A percentile compares a stretch with the other conserved stretches of the same genome.
These are phyloP conservation scores for Mortierella sp. DNA, from an alignment of 371 early-diverging fungal species.

Conservation along the genomic window DNA sequence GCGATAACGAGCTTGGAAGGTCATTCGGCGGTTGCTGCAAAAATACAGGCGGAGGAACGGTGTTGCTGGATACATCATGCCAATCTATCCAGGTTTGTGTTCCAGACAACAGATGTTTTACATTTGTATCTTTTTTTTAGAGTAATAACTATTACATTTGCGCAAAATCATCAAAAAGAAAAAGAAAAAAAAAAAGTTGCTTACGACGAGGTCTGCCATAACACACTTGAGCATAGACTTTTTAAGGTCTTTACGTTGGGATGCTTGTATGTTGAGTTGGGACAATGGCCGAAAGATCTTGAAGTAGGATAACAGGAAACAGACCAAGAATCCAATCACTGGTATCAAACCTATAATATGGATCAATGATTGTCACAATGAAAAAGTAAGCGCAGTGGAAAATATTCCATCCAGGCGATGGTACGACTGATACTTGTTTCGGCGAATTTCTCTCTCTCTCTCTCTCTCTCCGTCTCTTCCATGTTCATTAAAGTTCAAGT, in stretches of 20 bases:
- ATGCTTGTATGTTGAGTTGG: conserved; percentile 4
- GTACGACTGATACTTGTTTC: background rate
- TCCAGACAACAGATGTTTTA: background rate
- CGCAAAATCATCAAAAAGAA: background rate
- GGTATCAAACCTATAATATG: conserved; percentile 26
- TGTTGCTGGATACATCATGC: conserved; percentile 11
- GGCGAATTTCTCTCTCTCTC: no score
- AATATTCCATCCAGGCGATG: background rate
- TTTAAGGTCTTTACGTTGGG: conserved; percentile 4
- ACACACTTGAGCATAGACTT: conserved; percentile 11
- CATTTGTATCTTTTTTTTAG: background rate
- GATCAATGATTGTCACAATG: background rate
- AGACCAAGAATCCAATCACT: conserved; percentile 4
- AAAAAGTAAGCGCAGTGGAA: background rate
- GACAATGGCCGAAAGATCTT: conserved; percentile 25
- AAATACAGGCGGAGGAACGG: conserved; percentile 18
- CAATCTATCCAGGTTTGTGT: conserved; percentile 16
- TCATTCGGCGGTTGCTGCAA: conserved; percentile 24
- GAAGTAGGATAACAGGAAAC: conserved; percentile 11
- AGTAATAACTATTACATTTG: no score
- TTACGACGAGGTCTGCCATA: conserved; percentile 10
- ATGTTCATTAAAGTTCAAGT: no score
- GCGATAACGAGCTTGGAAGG: background rate
- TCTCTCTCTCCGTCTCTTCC: no score
- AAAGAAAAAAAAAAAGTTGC: background rate